Evolutionary conservation across 2,329 filamentous ascomycete species (phyloP).

Genomic region (Akanthomyces dipterigenus): DNA sequence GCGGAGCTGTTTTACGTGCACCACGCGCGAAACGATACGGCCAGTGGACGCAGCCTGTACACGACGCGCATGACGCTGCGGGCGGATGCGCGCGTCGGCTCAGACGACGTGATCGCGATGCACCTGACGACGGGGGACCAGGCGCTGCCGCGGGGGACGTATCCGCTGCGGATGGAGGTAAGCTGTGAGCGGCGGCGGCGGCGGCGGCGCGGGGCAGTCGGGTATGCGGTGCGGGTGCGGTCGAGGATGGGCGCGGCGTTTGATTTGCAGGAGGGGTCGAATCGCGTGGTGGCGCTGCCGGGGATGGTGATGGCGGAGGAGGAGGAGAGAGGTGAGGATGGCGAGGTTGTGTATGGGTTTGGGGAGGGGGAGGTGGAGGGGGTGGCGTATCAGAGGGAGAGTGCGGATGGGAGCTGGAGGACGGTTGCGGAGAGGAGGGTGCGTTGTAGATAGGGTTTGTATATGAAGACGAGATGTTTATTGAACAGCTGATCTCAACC

Average conservation of each 20-base stretch:
- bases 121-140: conserved; percentile 25
- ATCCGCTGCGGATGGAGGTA: conserved; percentile 21
- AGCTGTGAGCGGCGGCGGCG: conserved; percentile 9
- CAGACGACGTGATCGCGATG: conserved; percentile 24
- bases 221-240: conserved; percentile 16
- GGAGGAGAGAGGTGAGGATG: background rate
- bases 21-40: conserved; percentile 26
- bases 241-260: conserved; percentile 19
- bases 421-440: background rate
- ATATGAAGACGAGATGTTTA: too few relatives aligned
- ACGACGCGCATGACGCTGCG: conserved; percentile 26
- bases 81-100: conserved; percentile 19
- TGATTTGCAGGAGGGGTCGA: conserved; percentile 20
- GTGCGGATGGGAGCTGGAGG: background rate
- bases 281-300: conserved; percentile 20
- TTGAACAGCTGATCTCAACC: too few relatives aligned
- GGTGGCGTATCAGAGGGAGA: background rate
- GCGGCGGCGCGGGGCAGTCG: background rate
- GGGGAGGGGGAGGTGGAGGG: background rate
- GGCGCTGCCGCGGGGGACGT: conserved; percentile 23
- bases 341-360: background rate
- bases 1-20: conserved; percentile 30
- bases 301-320: background rate
- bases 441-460: background rate
- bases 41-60: conserved; percentile 22